Conservation (phyloP, 768 basidiomycete genomes). For the Tricholoma furcatifolium region DNA sequence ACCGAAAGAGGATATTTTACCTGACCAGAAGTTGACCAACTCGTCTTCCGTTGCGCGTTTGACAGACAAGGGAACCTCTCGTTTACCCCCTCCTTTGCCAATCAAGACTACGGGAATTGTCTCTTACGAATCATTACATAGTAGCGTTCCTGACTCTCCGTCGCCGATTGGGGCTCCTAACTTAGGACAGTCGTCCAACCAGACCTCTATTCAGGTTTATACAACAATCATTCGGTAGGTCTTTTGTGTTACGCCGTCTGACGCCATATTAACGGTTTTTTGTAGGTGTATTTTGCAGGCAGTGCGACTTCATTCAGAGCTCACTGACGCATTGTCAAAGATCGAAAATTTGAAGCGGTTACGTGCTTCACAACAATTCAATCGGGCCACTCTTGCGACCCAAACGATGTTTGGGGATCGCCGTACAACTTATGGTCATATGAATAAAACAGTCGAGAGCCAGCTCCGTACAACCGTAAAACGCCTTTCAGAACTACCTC, state of each 20-base stretch:
- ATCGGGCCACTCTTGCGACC: slow-evolving; percentile 25
- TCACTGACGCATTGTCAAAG: slow-evolving; percentile 18
- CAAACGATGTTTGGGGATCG: slow-evolving; percentile 25
- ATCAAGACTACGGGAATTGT: slow-evolving; percentile 12
- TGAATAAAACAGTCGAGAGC: slow-evolving; percentile 17
- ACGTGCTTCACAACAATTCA: slow-evolving; percentile 27
- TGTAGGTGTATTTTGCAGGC: slow-evolving; percentile 27
- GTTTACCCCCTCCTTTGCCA: not conserved
- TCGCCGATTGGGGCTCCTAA: not conserved
- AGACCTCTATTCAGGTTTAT: slow-evolving; percentile 16
- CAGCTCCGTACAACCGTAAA: slow-evolving; percentile 21
- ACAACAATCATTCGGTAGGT: slow-evolving; percentile 22
- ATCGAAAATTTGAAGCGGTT: slow-evolving; percentile 29
- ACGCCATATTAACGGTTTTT: not conserved
- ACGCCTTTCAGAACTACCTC: slow-evolving; percentile 26
- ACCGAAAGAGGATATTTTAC: not conserved
- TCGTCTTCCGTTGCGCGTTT: not conserved
- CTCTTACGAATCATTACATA: slow-evolving; percentile 4
- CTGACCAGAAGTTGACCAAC: not conserved
- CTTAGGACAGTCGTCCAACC: slow-evolving; percentile 2
- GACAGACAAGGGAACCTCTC: not conserved
- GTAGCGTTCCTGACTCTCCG: slow-evolving; percentile 6
- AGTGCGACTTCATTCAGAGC: slow-evolving; percentile 24
- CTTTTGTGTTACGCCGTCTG: not conserved
- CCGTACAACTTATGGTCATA: slow-evolving; percentile 16